Evolutionary conservation across 2,329 filamentous ascomycete genomes (phyloP).

Genomic region (Microcera coccophila): DNA sequence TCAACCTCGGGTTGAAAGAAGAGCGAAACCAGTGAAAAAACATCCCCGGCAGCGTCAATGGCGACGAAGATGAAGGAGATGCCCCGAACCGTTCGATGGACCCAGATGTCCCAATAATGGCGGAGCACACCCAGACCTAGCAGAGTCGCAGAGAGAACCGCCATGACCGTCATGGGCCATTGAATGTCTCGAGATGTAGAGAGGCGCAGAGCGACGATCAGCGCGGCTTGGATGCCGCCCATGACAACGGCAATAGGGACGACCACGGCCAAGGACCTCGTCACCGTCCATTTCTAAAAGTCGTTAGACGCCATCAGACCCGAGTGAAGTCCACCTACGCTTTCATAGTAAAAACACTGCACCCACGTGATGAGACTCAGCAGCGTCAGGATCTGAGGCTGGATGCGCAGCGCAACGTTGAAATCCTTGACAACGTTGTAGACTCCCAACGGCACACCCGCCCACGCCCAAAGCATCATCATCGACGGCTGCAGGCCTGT

Average conservation of each 20-base stretch:
- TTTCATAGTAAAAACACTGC: slow-evolving; percentile 42
- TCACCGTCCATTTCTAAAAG: slow-evolving; percentile 48
- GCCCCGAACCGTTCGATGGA: slow-evolving; percentile 61
- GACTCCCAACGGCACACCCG: slow-evolving; percentile 61
- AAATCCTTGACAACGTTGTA: slow-evolving; percentile 43
- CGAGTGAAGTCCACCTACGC: slow-evolving; percentile 16
- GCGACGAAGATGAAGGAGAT: slow-evolving; percentile 70
- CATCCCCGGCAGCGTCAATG: slow-evolving; percentile 65
- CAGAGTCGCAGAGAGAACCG: slow-evolving; percentile 58
- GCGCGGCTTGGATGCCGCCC: slow-evolving; percentile 54
- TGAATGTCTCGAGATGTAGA: slow-evolving; percentile 41
- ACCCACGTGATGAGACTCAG: slow-evolving; percentile 43
- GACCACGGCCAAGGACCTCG: slow-evolving; percentile 46
- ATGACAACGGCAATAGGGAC: slow-evolving; percentile 52
- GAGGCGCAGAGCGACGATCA: slow-evolving; percentile 55
- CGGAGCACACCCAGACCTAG: slow-evolving; percentile 62
- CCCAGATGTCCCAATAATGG: slow-evolving; percentile 68
- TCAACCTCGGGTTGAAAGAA: slow-evolving; percentile 58
- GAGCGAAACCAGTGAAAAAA: slow-evolving; percentile 63
- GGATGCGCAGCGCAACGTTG: slow-evolving; percentile 40
- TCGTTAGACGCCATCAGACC: slow-evolving; percentile 7
- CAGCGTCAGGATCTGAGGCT: slow-evolving; percentile 41
- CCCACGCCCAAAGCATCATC: slow-evolving; percentile 69
- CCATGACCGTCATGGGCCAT: slow-evolving; percentile 66
- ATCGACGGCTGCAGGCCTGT: slow-evolving; percentile 63